Evolutionary conservation across 2,329 filamentous ascomycete species (phyloP).

Genomic region (Colletotrichum magnum): DNA sequence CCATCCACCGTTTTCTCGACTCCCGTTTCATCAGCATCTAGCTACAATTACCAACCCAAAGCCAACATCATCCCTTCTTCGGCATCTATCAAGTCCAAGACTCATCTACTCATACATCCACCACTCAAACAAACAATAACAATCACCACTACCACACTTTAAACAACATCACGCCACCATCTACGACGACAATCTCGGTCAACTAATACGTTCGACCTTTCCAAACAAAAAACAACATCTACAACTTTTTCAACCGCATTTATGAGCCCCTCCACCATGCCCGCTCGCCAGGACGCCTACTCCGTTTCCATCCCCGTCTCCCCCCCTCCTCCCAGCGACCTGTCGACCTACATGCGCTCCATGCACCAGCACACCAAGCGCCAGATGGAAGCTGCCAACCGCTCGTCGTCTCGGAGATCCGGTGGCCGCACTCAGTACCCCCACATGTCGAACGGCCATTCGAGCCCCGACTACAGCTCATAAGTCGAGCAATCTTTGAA

Average conservation of each 20-base stretch:
- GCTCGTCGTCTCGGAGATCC: constrained; percentile 53
- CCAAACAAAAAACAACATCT: background rate
- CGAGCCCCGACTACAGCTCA: constrained; percentile 27
- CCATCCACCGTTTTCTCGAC: constrained; percentile 29
- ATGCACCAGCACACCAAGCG: constrained; percentile 77
- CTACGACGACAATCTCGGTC: background rate
- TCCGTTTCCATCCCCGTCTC: constrained; percentile 53
- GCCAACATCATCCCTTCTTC: too few relatives aligned
- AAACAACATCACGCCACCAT: background rate
- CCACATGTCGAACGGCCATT: constrained; percentile 48
- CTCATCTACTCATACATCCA: background rate
- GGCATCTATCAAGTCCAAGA: background rate
- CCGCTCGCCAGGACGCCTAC: constrained; percentile 54
- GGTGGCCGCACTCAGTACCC: constrained; percentile 37
- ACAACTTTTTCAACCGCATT: background rate
- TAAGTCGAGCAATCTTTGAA: background rate
- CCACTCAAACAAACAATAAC: background rate
- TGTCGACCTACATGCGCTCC: constrained; percentile 70
- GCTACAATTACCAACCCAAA: background rate
- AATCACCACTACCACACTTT: background rate
- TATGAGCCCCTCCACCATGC: constrained; percentile 50
- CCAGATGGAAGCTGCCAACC: constrained; percentile 72
- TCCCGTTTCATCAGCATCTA: constrained; percentile 39
- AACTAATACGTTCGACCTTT: background rate
- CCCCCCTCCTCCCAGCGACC: constrained; percentile 59